Evolutionary conservation across 2,329 filamentous ascomycete genomes (phyloP).

Genomic region (Diaporthe ilicicola): DNA sequence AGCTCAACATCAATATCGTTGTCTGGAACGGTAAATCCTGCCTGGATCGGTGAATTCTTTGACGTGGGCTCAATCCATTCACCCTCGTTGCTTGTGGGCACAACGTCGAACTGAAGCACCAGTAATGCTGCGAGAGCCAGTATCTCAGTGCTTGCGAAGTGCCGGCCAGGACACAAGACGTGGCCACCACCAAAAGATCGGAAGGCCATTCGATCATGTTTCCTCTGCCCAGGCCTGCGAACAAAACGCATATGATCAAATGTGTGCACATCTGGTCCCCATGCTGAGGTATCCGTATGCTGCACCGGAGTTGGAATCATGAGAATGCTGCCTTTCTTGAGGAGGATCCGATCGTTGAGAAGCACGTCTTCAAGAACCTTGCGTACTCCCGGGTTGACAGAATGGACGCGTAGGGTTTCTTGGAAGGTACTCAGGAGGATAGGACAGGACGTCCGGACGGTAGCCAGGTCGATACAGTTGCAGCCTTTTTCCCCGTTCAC

Average conservation of each 20-base stretch:
- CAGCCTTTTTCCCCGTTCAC: conserved; percentile 3
- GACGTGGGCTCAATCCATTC: conserved; percentile 37
- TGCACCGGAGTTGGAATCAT: conserved; percentile 36
- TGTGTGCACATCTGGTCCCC: conserved; percentile 22
- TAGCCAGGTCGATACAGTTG: conserved; percentile 36
- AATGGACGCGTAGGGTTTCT: conserved; percentile 39
- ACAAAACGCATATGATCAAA: conserved; percentile 19
- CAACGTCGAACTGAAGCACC: conserved; percentile 33
- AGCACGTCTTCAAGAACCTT: conserved; percentile 39
- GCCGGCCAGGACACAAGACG: conserved; percentile 34
- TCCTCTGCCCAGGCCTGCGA: neutral
- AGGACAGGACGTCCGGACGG: conserved; percentile 38
- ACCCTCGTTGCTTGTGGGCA: conserved; percentile 8
- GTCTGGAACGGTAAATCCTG: conserved; percentile 37
- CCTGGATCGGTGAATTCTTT: conserved; percentile 35
- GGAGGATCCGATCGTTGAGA: conserved; percentile 32
- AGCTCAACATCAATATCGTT: conserved; percentile 37
- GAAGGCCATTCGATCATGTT: neutral
- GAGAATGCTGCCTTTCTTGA: conserved; percentile 36
- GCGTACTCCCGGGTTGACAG: conserved; percentile 36
- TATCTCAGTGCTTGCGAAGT: conserved; percentile 36
- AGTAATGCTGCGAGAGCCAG: conserved; percentile 33
- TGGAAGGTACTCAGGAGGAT: conserved; percentile 41
- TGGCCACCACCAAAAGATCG: neutral
- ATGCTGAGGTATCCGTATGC: conserved; percentile 31